Evolutionary conservation across 2,329 filamentous ascomycete genomes (phyloP).

Genomic region (Lanzia echinophila): DNA sequence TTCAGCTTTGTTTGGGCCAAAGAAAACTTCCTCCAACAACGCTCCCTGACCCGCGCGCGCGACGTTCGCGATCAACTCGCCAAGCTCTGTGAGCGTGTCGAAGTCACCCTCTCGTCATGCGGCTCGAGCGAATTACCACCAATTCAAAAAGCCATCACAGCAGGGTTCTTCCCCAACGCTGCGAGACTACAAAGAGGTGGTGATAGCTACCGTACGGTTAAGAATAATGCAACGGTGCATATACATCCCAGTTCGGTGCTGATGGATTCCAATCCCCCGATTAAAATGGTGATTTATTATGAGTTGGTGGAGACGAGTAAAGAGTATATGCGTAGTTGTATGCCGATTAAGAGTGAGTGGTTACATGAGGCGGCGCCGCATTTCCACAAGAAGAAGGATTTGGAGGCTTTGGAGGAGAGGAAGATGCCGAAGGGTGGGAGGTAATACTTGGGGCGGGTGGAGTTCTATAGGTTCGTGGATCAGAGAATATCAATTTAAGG

Average conservation of each 20-base stretch:
- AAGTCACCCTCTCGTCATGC: constrained; percentile 64
- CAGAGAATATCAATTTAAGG: too few species aligned
- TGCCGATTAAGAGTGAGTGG: constrained; percentile 82
- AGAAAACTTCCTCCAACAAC: constrained; percentile 91
- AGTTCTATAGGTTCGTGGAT: too few species aligned
- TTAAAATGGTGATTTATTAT: constrained; percentile 81
- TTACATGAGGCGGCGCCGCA: constrained; percentile 86
- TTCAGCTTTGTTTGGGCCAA: constrained; percentile 81
- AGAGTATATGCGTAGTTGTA: constrained; percentile 85
- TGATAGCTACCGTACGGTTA: constrained; percentile 84
- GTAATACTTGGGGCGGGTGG: not conserved
- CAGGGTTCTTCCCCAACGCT: constrained; percentile 92
- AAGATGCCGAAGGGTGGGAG: constrained; percentile 55
- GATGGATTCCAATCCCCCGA: constrained; percentile 67
- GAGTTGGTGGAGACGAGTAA: constrained; percentile 77
- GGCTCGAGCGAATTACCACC: constrained; percentile 67
- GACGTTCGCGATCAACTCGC: constrained; percentile 90
- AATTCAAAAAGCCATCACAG: constrained; percentile 81
- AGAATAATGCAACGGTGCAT: constrained; percentile 81
- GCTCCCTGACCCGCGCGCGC: constrained; percentile 78
- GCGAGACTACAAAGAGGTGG: constrained; percentile 77
- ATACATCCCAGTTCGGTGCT: constrained; percentile 85
- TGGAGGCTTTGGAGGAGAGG: constrained; percentile 75
- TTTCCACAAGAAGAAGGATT: constrained; percentile 86
- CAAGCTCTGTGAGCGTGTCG: constrained; percentile 88